These are phyloP conservation scores for Fusarium sp. DNA, from an alignment of 2,329 filamentous ascomycete species.

Conservation along the genomic window DNA sequence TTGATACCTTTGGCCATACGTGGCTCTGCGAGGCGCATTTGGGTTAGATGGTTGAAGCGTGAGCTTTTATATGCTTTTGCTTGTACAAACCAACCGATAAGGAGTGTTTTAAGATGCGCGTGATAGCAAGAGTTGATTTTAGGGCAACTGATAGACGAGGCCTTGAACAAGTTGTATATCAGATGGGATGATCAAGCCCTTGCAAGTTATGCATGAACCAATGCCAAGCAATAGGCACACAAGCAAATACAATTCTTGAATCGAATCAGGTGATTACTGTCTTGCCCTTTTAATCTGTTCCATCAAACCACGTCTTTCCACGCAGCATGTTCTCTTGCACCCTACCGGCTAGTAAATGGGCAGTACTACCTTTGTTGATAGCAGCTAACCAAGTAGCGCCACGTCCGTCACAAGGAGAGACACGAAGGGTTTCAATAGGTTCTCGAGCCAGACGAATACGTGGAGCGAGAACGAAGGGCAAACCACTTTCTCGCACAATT, in stretches of 20 bases:
- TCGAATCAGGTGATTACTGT: background rate
- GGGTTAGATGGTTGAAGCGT: constrained; percentile 30
- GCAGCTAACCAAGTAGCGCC: constrained; percentile 15
- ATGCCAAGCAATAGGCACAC: constrained; percentile 52
- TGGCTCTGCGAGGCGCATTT: constrained; percentile 32
- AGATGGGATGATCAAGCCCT: background rate
- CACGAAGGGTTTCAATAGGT: background rate
- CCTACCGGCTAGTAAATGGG: background rate
- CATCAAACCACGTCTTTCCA: background rate
- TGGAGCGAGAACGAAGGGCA: constrained; percentile 42
- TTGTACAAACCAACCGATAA: constrained; percentile 17
- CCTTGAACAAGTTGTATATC: background rate
- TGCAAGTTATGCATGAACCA: background rate
- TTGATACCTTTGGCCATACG: constrained; percentile 24
- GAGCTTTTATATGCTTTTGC: constrained; percentile 27
- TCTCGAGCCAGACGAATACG: background rate
- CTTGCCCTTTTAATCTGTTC: background rate
- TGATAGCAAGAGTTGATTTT: background rate
- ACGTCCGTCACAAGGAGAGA: constrained; percentile 14
- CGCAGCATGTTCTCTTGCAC: background rate
- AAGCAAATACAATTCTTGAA: constrained; percentile 52
- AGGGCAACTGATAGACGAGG: constrained; percentile 20
- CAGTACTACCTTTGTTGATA: constrained; percentile 1
- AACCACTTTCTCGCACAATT: constrained; percentile 55
- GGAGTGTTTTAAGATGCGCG: constrained; percentile 1